Evolutionary conservation across 148 eudicot genomes (phyloP).

Genomic region (Cornus controversa): DNA sequence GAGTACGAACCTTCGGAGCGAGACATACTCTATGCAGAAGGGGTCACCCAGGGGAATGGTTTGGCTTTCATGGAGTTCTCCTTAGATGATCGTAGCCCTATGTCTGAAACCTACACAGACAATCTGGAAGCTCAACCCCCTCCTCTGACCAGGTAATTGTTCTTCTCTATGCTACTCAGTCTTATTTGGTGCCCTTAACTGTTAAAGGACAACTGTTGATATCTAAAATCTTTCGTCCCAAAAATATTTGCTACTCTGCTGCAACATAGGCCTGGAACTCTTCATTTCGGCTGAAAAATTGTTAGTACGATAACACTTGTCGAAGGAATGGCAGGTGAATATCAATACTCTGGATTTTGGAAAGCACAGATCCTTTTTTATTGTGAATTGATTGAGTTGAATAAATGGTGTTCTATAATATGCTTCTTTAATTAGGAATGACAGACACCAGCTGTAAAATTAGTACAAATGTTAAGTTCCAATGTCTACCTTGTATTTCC

Average conservation of each 20-base stretch:
- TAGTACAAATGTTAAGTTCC: too few relatives aligned
- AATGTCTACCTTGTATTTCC: too few relatives aligned
- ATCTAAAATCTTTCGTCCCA: not conserved
- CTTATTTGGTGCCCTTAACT: not conserved
- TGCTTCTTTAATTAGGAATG: not conserved
- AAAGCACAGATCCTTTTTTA: not conserved
- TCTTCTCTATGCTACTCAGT: not conserved
- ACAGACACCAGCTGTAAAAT: too few relatives aligned
- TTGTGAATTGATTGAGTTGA: not conserved
- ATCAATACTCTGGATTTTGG: not conserved
- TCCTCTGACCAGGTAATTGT: constrained; percentile 66
- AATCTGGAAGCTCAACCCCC: constrained; percentile 70
- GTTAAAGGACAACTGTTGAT: too few relatives aligned
- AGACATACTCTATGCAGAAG: constrained; percentile 95
- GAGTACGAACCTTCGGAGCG: constrained; percentile 95
- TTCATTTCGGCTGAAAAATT: not conserved
- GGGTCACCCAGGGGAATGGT: constrained; percentile 94
- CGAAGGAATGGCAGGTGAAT: not conserved
- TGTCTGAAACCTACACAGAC: constrained; percentile 82
- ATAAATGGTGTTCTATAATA: not conserved
- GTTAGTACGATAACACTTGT: not conserved
- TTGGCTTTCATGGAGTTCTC: constrained; percentile 97
- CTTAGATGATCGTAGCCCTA: constrained; percentile 90
- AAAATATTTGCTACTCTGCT: not conserved
- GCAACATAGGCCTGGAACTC: not conserved